A percentile compares a stretch with the other conserved stretches of the same genome.
phyloP scores from a whole-genome alignment of 331 rosid species.

The Prunus yedoensis region DNA sequence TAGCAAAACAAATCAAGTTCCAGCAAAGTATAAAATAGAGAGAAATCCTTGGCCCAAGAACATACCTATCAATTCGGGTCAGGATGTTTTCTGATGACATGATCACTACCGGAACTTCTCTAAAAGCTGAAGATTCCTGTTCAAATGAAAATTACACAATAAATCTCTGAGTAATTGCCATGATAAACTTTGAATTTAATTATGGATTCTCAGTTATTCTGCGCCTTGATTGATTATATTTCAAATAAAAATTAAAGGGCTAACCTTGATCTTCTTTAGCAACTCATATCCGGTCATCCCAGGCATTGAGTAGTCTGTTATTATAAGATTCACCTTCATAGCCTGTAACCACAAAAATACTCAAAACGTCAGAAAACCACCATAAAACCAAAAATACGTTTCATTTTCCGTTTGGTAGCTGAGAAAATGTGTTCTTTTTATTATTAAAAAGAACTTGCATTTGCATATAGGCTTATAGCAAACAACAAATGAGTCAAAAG shows the following conservation, averaged over 20 bases:
- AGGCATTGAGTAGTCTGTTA: constrained; percentile 97
- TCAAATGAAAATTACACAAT: constrained; percentile 4
- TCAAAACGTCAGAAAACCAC: constrained; percentile 11
- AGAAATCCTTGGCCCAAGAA: constrained; percentile 13
- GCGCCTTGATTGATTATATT: background rate
- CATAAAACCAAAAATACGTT: background rate
- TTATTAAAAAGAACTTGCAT: too few relatives aligned
- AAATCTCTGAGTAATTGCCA: background rate
- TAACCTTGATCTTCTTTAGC: constrained; percentile 89
- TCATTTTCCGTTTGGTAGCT: background rate
- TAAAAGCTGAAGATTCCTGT: constrained; percentile 88
- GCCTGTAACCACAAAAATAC: constrained; percentile 46
- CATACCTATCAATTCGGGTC: constrained; percentile 84
- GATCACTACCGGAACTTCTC: constrained; percentile 89
- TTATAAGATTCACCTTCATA: constrained; percentile 83
- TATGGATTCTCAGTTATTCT: background rate
- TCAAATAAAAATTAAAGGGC: background rate
- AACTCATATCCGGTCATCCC: constrained; percentile 96
- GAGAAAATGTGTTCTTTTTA: background rate
- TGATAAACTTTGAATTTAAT: background rate
- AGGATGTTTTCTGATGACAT: constrained; percentile 92
- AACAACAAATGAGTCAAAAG: background rate
- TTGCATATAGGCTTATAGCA: too few relatives aligned
- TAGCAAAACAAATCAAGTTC: background rate
- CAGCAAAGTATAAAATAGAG: background rate